Evolutionary conservation across 176 grass and related monocot species (phyloP), one percentile per base, ranked within the genome.

Genomic region (Oryza australiensis): DNA sequence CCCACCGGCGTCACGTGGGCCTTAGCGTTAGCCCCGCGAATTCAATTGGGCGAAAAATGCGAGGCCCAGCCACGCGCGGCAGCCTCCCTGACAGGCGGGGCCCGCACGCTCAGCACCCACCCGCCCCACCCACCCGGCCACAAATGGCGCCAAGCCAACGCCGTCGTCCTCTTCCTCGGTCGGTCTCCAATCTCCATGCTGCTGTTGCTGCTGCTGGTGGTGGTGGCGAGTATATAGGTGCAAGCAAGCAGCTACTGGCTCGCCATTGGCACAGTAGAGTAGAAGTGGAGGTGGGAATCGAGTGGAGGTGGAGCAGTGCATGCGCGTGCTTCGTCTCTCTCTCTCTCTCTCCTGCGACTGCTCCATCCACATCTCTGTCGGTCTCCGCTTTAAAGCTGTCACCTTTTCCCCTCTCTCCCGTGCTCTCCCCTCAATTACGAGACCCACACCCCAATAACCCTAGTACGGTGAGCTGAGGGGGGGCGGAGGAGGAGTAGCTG

Each of bases 301-400:
- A 40, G 38, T 9, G 9, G 30, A 32, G 30, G 42, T 45, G 46
- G 16, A 53, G 49, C 55, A 53, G 49, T 59, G 22, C 55, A 60
- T 60, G 55, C 55, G 55, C 55, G 55, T 60, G 55, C 55, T 57
- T 0, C 7, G 5, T n/a, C 14, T 43, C 20, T 65, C 26, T 28
- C 49, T 49, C 46, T 12, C 18, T 34, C 30, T 53, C 30, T 9
- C 26, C 33, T 12, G 57, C 63, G 7, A 26, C 68, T 66, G 59
- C 87, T 78, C 55, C 55, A 75, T 88, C 79, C 81, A 76, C 86
- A 64, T 86, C 77, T 73, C 86, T 84, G 59, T 73, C 86, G 81
- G 59, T 83, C 79, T 26, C 65, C 68, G 84, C 92, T 91, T 91
- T 94, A 91, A 91, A 87, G 90, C 84, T 92, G 92, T 94, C 90